Conservation (phyloP, 805 yeast species). For the Nakazawaea ishiwadae region DNA sequence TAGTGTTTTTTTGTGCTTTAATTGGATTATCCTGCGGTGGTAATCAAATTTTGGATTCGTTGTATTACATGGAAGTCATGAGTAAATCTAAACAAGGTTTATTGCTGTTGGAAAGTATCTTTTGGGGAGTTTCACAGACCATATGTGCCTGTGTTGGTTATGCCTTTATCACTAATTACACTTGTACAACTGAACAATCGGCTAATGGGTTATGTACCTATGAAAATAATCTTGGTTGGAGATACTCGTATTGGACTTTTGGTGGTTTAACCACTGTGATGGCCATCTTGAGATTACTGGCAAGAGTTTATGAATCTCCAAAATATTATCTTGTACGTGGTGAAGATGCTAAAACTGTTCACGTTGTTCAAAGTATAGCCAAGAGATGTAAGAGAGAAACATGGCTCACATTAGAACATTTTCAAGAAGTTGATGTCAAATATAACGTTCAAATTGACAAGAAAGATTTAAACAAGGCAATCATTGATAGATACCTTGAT, state of each 20-base stretch:
- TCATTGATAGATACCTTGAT: slow-evolving; percentile 20
- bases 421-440: slow-evolving; percentile 18
- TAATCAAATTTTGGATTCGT: slow-evolving; percentile 29
- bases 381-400: slow-evolving; percentile 22
- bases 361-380: slow-evolving; percentile 30
- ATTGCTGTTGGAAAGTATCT: slow-evolving; percentile 30
- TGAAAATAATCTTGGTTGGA: slow-evolving; percentile 31
- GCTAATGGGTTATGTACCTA: slow-evolving; percentile 25
- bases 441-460: slow-evolving; percentile 22
- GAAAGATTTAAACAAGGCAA: slow-evolving; percentile 18
- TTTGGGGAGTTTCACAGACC: slow-evolving; percentile 35
- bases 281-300: slow-evolving; percentile 29
- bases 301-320: slow-evolving; percentile 26
- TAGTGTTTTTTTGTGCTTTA: slow-evolving; percentile 28
- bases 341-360: slow-evolving; percentile 26
- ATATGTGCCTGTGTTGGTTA: slow-evolving; percentile 29
- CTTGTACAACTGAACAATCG: slow-evolving; percentile 28
- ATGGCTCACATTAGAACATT: slow-evolving; percentile 25
- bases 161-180: slow-evolving; percentile 30
- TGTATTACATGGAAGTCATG: slow-evolving; percentile 27
- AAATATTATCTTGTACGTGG: slow-evolving; percentile 31
- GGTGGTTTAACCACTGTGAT: slow-evolving; percentile 30
- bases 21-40: slow-evolving; percentile 31
- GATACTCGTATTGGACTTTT: slow-evolving; percentile 32
- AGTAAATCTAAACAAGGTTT: slow-evolving; percentile 31